A percentile compares a stretch with the other conserved stretches of the same genome.
Conservation (phyloP, 2,329 filamentous ascomycete genomes). For the Tolypocladium sp. region DNA sequence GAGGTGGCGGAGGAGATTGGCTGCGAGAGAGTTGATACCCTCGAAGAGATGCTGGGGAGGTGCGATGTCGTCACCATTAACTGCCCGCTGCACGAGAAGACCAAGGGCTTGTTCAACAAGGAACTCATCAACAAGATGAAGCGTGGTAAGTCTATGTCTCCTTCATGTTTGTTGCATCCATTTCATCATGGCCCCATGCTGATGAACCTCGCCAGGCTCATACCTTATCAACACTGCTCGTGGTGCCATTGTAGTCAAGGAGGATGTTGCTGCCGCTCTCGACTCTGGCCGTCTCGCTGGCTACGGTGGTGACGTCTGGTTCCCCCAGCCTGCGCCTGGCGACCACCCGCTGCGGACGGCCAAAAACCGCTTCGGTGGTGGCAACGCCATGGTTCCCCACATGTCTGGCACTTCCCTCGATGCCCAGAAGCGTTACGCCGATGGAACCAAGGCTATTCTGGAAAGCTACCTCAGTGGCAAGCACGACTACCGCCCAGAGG, state of each 20-base stretch:
- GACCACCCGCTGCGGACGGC: slow-evolving; percentile 90
- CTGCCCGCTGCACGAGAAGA: slow-evolving; percentile 98
- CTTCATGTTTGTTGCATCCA: too few species aligned
- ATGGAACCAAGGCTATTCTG: slow-evolving; percentile 82
- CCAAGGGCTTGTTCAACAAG: slow-evolving; percentile 94
- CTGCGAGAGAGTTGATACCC: slow-evolving; percentile 74
- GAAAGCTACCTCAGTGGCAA: slow-evolving; percentile 83
- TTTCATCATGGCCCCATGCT: background rate
- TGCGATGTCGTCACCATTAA: slow-evolving; percentile 99
- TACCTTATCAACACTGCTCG: slow-evolving; percentile 99
- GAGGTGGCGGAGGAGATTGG: slow-evolving; percentile 95
- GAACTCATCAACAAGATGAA: slow-evolving; percentile 99
- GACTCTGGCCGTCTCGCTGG: slow-evolving; percentile 84
- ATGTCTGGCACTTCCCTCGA: slow-evolving; percentile 99
- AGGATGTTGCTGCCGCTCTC: slow-evolving; percentile 91
- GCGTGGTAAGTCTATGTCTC: slow-evolving; percentile 50
- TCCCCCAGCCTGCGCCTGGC: slow-evolving; percentile 90
- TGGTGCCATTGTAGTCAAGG: slow-evolving; percentile 98
- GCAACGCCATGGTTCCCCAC: slow-evolving; percentile 98
- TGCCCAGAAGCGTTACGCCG: slow-evolving; percentile 85
- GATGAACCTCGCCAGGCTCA: slow-evolving; percentile 47
- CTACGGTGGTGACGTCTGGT: slow-evolving; percentile 89
- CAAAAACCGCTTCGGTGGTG: slow-evolving; percentile 90
- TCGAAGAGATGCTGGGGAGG: slow-evolving; percentile 90
- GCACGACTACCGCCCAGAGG: slow-evolving; percentile 80